These are phyloP conservation scores for Alternaria sp. DNA, from an alignment of 2,329 filamentous ascomycete species.

Conservation along the genomic window DNA sequence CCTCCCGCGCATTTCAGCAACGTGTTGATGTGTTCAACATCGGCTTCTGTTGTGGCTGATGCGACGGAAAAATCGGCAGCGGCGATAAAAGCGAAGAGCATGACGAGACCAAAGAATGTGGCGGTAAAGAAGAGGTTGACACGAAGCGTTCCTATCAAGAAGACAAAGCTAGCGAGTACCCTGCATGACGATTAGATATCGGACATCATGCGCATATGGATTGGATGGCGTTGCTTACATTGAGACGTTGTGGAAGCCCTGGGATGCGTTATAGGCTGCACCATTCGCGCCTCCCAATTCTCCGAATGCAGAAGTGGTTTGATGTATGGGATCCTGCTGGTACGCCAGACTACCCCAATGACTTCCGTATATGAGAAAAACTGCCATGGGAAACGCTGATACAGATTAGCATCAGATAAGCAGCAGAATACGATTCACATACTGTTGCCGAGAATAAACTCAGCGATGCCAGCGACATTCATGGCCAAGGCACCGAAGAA, in stretches of 20 bases:
- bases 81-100: conserved; percentile 31
- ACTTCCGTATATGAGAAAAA: conserved; percentile 33
- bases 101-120: conserved; percentile 29
- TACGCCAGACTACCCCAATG: conserved; percentile 35
- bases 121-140: conserved; percentile 30
- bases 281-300: conserved; percentile 28
- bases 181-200: conserved; percentile 9
- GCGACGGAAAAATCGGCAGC: conserved; percentile 27
- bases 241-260: conserved; percentile 33
- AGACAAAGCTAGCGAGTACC: conserved; percentile 28
- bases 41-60: conserved; percentile 20
- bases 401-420: neutral
- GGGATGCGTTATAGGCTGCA: conserved; percentile 30
- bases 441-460: conserved; percentile 36
- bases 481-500: conserved; percentile 35
- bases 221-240: conserved; percentile 17
- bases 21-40: conserved; percentile 24
- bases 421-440: neutral
- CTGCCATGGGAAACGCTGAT: conserved; percentile 34
- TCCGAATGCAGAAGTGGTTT: conserved; percentile 23
- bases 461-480: conserved; percentile 31
- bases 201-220: neutral
- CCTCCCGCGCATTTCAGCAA: conserved; percentile 26
- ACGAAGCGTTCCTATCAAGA: conserved; percentile 30
- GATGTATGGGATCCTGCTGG: conserved; percentile 28